Evolutionary conservation across 1,139 yeast species (phyloP), one percentile per base, ranked within the genome.

Genomic region (Candida sp.): DNA sequence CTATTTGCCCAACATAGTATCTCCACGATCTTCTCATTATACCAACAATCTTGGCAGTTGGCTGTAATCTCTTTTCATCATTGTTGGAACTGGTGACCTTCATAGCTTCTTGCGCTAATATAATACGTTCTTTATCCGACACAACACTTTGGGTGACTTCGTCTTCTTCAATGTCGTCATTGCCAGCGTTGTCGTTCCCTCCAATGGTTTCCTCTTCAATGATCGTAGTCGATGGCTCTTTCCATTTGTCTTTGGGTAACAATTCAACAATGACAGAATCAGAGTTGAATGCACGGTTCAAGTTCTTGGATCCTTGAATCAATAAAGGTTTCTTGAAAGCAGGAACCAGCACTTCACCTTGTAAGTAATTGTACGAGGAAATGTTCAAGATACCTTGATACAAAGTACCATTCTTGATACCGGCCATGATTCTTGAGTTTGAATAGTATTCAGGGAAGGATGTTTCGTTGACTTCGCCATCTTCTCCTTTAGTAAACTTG

Each of bases 11-110:
- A 46, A 94, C 99, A 63, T 93, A 96, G 60, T 88, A 86, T 68
- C 99, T 83, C 99, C 99, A 96, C 53, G 96, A 90, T 68, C 99
- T 84, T 70, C 92, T 88, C 47, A 86, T 77, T 33, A 96, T 81
- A 37, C 97, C 96, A 26, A 96, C 98, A 47, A 96, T 88, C 59
- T 84, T 84, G 3, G 97, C 99, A 0, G 99, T 93, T 28, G 98
- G 98, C 62, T 88, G 93, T 41, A 88, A 71, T 58, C 80, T 81
- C 47, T 65, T 68, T 35, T 77, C 74, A 3, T 70, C 72, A 1
- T 68, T 55, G 23, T 57, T 52, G 7, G 67, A 59, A 5, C 69
- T 58, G 5, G 75, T 72, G 38, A 80, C 83, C 61, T 85, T 91
- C 42, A 83, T 74, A 0, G 97, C 97, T 58, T 89, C 96, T 59